Evolutionary conservation across 139 green algal genomes (phyloP).

Genomic region (Micractinium conductrix): DNA sequence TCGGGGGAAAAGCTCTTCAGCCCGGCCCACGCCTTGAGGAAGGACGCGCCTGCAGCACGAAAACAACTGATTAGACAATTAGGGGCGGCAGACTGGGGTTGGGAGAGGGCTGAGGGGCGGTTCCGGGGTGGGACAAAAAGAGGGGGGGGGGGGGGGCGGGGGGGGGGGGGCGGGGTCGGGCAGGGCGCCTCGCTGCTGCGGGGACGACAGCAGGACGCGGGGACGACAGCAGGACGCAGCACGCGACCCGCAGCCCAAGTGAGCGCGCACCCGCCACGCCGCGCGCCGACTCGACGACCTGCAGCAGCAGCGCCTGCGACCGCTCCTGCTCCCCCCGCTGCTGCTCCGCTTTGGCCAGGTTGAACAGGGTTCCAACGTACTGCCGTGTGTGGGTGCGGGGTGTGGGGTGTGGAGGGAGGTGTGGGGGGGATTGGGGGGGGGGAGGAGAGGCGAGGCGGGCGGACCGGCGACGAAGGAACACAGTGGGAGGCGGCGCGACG

Average conservation of each 20-base stretch:
- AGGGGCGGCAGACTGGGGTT: background rate
- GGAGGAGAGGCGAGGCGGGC: too few species aligned
- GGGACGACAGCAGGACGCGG: too few species aligned
- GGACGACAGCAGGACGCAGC: too few species aligned
- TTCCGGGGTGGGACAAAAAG: background rate
- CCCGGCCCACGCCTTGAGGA: constrained; percentile 32
- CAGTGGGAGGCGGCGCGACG: too few species aligned
- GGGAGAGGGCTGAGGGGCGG: background rate
- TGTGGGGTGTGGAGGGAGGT: too few species aligned
- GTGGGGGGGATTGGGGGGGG: too few species aligned
- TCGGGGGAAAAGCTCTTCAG: background rate
- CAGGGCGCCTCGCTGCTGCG: too few species aligned
- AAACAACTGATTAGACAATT: background rate
- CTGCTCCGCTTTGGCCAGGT: constrained; percentile 64
- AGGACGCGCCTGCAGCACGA: background rate
- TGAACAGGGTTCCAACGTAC: constrained; percentile 62
- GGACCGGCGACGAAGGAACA: too few species aligned
- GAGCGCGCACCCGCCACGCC: background rate
- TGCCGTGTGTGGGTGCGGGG: background rate
- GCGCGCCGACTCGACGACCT: background rate
- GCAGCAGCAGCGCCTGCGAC: constrained; percentile 21
- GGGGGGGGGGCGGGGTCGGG: too few species aligned
- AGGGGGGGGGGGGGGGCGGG: too few species aligned
- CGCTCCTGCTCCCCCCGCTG: constrained; percentile 51
- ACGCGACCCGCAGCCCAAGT: too few species aligned